Base-by-base conservation (phyloP, 1,284 basidiomycete genomes). In the Megacollybia platyphylla region DNA sequence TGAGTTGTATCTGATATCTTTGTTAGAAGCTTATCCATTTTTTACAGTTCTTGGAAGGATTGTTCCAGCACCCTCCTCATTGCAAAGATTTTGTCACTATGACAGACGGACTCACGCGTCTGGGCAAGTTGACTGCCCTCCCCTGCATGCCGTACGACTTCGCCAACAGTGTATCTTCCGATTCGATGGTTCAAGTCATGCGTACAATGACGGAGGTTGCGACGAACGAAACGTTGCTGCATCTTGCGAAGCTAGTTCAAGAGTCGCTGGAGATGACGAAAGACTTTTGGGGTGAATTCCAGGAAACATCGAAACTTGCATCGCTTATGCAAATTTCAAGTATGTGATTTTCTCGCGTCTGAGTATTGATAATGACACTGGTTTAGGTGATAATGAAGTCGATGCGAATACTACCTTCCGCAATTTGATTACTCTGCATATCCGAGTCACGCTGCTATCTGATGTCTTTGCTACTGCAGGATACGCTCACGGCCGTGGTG, bases 101-200 rank as follows among this genome's bases (percentile, higher is more conserved):
- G 41, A 71, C 76, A 2, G 83, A 87, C 46, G 88, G 90, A 9
- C 68, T 97, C 11, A 71, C 79, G 35, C 71, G 74, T 44, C 64
- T 98, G 18, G 79, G 91, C 41, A 71, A 72, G 46, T 68, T 97
- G 24, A 87, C 90, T 41, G 73, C 76, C 28, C 67, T 94, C 26
- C 87, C 92, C 4, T 94, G 87, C 54, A 68, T 96, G 31, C 91
- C 96, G 0, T 89, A 88, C 52, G 86, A 93, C 57, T 96, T 90
- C 57, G 81, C 83, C 4, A 79, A 79, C 48, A 88, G 88, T 44
- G 71, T 79, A 44, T 80, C 81, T 11, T 89, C 79, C 41, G 88
- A 85, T 54, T 85, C 89, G 0, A 71, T 97, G 52, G 82, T 94
- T 7, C 82, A 88, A 56, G 79, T 97, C 41, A 76, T 97, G 56